Evolutionary conservation across 2,329 filamentous ascomycete species (phyloP).

Genomic region (Tricladium varicosporioides): DNA sequence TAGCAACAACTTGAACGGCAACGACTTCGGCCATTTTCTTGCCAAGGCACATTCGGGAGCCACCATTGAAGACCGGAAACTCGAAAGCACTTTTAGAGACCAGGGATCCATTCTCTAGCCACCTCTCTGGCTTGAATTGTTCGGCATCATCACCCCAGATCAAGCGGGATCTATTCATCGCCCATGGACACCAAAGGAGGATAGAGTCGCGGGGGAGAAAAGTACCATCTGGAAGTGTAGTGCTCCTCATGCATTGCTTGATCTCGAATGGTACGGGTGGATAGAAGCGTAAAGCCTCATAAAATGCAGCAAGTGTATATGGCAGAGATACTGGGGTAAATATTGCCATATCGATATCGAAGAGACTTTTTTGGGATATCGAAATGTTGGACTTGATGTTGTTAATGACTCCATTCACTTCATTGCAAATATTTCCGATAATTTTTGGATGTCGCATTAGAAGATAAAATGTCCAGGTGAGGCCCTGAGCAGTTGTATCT

Average conservation of each 20-base stretch:
- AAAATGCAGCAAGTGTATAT: conserved; percentile 60
- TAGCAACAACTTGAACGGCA: conserved; percentile 54
- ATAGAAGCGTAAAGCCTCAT: conserved; percentile 59
- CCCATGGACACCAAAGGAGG: conserved; percentile 63
- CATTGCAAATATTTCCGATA: conserved; percentile 41
- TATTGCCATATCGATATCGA: conserved; percentile 13
- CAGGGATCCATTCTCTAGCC: conserved; percentile 46
- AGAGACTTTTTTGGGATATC: conserved; percentile 9
- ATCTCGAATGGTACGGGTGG: conserved; percentile 67
- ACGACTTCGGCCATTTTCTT: conserved; percentile 64
- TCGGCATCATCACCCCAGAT: conserved; percentile 59
- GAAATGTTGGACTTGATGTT: conserved; percentile 9
- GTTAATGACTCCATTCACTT: conserved; percentile 34
- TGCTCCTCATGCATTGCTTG: conserved; percentile 53
- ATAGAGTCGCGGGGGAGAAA: conserved; percentile 52
- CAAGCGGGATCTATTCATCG: conserved; percentile 55
- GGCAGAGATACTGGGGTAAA: conserved; percentile 42
- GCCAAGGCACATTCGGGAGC: conserved; percentile 58
- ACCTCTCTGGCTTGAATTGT: conserved; percentile 55
- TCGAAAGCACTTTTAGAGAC: conserved; percentile 49
- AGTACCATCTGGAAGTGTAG: conserved; percentile 59
- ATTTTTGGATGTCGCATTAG: conserved; percentile 50
- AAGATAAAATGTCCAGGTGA: conserved; percentile 64
- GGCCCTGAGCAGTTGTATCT: conserved; percentile 62
- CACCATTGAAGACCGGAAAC: conserved; percentile 65